A percentile compares a stretch with the other conserved stretches of the same genome.
phyloP scores from a whole-genome alignment of 371 early-diverging fungal genomes.

The Amoeboaphelidium protococcarum region DNA sequence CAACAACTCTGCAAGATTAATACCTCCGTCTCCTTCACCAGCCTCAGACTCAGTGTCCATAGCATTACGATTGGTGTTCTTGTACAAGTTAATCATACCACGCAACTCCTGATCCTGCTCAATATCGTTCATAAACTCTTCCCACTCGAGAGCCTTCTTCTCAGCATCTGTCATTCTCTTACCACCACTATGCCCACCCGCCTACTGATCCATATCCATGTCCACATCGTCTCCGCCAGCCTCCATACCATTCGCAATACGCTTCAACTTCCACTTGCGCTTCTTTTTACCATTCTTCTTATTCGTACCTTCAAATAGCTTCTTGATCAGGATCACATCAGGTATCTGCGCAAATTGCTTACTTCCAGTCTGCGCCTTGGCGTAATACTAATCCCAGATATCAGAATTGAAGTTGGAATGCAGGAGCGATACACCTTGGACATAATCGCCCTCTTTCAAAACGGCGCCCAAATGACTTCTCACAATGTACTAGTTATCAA shows the following conservation, averaged over 20 bases:
- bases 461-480: slow-evolving; percentile 81
- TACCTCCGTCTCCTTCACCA: slow-evolving; percentile 67
- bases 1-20: slow-evolving; percentile 63
- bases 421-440: slow-evolving; percentile 33
- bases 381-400: slow-evolving; percentile 27
- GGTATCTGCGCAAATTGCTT: slow-evolving; percentile 36
- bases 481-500: slow-evolving; percentile 34
- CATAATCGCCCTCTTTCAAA: slow-evolving; percentile 69
- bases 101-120: slow-evolving; percentile 90
- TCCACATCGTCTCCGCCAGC: slow-evolving; percentile 20
- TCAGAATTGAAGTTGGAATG: slow-evolving; percentile 74
- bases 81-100: slow-evolving; percentile 71
- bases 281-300: too few species aligned
- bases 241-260: slow-evolving; percentile 2
- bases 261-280: slow-evolving; percentile 21
- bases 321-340: slow-evolving; percentile 65
- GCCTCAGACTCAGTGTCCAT: slow-evolving; percentile 13
- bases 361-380: not conserved
- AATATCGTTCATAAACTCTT: slow-evolving; percentile 71
- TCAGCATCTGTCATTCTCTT: too few species aligned
- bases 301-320: slow-evolving; percentile 39
- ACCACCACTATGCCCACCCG: too few species aligned
- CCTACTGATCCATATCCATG: too few species aligned
- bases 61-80: slow-evolving; percentile 8
- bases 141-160: too few species aligned